Evolutionary conservation across 2,329 filamentous ascomycete species (phyloP).

Genomic region (Botryotinia globosa): DNA sequence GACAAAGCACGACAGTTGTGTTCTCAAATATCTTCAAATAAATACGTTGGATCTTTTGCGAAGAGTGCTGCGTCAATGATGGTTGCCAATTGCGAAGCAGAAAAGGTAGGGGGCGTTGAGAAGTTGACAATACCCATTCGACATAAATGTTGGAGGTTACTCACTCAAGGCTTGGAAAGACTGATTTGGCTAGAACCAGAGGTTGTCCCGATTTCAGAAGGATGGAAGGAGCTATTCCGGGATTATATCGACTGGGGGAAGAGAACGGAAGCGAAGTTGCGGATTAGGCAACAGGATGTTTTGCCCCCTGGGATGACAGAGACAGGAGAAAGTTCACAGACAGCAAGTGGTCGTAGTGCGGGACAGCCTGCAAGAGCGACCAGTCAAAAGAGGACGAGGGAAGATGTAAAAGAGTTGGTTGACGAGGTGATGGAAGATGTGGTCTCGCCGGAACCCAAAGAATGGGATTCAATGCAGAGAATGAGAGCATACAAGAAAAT

Average conservation of each 20-base stretch:
- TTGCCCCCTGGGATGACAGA: neutral
- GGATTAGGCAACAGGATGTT: neutral
- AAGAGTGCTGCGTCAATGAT: neutral
- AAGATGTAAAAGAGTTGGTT: neutral
- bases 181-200: neutral
- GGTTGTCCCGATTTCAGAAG: neutral
- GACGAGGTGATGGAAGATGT: neutral
- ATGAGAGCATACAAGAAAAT: neutral
- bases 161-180: neutral
- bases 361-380: neutral
- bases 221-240: neutral
- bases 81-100: neutral
- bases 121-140: neutral
- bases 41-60: neutral
- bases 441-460: neutral
- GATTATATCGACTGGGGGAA: neutral
- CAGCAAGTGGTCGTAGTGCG: neutral
- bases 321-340: neutral
- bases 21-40: neutral
- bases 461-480: too few species aligned
- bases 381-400: neutral
- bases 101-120: neutral
- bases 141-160: neutral
- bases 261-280: neutral
- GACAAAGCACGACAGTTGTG: neutral